Evolutionary conservation across 176 grass and related monocot species (phyloP).

Genomic region (Dactylis glomerata): DNA sequence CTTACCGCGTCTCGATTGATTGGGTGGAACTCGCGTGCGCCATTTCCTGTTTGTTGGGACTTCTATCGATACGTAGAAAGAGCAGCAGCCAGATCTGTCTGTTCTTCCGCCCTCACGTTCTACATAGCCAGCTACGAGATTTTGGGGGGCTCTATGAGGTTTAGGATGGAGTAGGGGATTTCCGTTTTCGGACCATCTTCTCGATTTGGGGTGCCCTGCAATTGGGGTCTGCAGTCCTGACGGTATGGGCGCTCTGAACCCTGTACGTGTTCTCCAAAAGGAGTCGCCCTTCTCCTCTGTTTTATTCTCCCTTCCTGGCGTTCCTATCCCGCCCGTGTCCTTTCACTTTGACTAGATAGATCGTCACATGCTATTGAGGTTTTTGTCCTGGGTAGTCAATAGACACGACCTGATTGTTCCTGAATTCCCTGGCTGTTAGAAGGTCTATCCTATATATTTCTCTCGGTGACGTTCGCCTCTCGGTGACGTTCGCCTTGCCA

Average conservation of each 20-base stretch:
- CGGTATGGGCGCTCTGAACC: conserved; percentile 17
- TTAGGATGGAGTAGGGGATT: conserved; percentile 3
- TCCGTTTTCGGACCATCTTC: not conserved
- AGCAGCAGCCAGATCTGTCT: conserved; percentile 30
- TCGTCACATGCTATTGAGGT: not conserved
- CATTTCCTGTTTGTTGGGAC: not conserved
- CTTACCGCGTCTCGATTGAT: not conserved
- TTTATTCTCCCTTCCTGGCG: not conserved
- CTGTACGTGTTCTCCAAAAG: not conserved
- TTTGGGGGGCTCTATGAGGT: not conserved
- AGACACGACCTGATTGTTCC: not conserved
- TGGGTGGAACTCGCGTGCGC: not conserved
- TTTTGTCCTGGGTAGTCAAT: not conserved
- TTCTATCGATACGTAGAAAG: not conserved
- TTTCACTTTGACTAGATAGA: not conserved
- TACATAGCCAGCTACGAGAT: not conserved
- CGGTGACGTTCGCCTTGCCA: not conserved
- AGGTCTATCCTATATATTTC: not conserved
- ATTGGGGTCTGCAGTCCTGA: not conserved
- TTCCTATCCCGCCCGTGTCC: not conserved
- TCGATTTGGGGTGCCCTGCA: conserved; percentile 1
- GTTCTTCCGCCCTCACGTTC: not conserved
- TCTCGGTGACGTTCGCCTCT: too few relatives aligned
- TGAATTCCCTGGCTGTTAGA: not conserved
- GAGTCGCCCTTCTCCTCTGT: not conserved